Evolutionary conservation across 768 basidiomycete species (phyloP).

Genomic region (Porpolomopsis calyptriformis): DNA sequence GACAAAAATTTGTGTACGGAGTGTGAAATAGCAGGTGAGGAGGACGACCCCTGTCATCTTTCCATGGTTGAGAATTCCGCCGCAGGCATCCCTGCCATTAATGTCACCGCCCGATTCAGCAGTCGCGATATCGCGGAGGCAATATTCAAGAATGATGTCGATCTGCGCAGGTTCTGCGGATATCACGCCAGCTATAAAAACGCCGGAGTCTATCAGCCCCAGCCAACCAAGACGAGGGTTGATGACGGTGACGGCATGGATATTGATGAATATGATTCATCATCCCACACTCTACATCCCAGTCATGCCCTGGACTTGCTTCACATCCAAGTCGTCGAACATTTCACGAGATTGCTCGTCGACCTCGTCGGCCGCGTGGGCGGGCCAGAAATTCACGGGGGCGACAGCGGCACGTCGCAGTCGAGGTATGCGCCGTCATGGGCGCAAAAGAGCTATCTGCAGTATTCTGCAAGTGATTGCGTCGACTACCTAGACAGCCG

Average conservation of each 20-base stretch:
- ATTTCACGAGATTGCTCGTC: slow-evolving; percentile 52
- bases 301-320: slow-evolving; percentile 54
- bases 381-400: slow-evolving; percentile 30
- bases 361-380: slow-evolving; percentile 48
- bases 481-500: slow-evolving; percentile 44
- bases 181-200: slow-evolving; percentile 31
- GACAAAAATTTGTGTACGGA: slow-evolving; percentile 60
- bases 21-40: slow-evolving; percentile 36
- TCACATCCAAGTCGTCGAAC: slow-evolving; percentile 57
- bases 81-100: slow-evolving; percentile 28
- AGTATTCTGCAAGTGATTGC: slow-evolving; percentile 48
- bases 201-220: not conserved
- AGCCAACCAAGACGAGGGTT: slow-evolving; percentile 1
- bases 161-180: slow-evolving; percentile 29
- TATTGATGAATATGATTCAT: slow-evolving; percentile 43
- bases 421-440: slow-evolving; percentile 53
- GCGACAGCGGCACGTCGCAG: slow-evolving; percentile 24
- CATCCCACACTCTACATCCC: slow-evolving; percentile 29
- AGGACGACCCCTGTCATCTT: not conserved
- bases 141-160: slow-evolving; percentile 33
- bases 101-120: slow-evolving; percentile 30
- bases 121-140: slow-evolving; percentile 43
- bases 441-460: slow-evolving; percentile 28
- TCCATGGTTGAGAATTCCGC: not conserved
- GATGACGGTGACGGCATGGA: slow-evolving; percentile 43